These are phyloP conservation scores for Pleurotus ostreatus DNA, from an alignment of 768 basidiomycete genomes.

Conservation along the genomic window DNA sequence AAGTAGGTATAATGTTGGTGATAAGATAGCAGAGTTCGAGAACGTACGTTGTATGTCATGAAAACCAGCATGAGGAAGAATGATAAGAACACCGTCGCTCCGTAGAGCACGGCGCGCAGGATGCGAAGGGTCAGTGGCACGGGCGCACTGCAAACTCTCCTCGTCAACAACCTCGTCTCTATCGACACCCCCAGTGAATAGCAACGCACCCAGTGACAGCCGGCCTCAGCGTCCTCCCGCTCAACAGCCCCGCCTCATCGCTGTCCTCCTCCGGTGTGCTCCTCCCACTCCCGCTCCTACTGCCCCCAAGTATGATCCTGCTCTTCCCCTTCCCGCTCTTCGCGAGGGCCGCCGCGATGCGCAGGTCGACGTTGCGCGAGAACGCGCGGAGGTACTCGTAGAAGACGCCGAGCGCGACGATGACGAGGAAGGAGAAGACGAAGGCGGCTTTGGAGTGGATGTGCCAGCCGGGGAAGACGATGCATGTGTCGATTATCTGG, in stretches of 20 bases:
- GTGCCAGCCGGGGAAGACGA: conserved; percentile 81
- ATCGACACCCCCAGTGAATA: not conserved
- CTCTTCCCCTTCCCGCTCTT: conserved; percentile 42
- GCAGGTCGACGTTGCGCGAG: conserved; percentile 53
- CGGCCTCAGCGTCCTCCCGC: conserved; percentile 37
- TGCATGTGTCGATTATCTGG: conserved; percentile 73
- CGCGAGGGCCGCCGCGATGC: conserved; percentile 48
- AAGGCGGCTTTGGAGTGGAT: conserved; percentile 55
- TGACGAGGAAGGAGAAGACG: conserved; percentile 57
- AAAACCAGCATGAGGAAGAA: conserved; percentile 94
- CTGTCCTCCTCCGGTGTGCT: conserved; percentile 34
- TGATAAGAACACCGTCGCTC: conserved; percentile 70
- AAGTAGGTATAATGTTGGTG: not conserved
- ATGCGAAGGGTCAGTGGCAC: conserved; percentile 48
- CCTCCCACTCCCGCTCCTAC: conserved; percentile 29
- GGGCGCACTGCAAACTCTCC: conserved; percentile 31
- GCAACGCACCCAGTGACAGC: conserved; percentile 38
- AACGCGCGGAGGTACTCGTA: conserved; percentile 78
- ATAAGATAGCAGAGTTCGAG: not conserved
- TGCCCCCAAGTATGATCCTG: conserved; percentile 2
- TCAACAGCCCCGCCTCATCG: conserved; percentile 56
- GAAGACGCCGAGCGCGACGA: conserved; percentile 64
- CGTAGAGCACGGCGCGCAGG: conserved; percentile 70
- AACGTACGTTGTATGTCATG: conserved; percentile 92
- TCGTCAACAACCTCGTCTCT: not conserved